Base-by-base conservation (phyloP, 176 grass and related monocot species). In the Hyparrhenia diplandra region DNA sequence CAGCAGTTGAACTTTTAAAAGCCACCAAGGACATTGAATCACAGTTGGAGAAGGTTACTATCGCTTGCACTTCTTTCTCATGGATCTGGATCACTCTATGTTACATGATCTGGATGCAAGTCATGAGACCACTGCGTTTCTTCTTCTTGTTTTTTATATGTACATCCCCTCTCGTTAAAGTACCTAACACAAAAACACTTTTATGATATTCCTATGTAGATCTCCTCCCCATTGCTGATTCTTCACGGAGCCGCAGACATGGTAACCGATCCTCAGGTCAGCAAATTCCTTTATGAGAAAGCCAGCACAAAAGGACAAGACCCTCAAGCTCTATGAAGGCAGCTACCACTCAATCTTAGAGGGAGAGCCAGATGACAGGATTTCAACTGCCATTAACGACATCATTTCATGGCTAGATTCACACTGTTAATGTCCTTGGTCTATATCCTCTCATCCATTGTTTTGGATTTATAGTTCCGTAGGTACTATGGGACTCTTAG, bases 201-300 rank as follows among this genome's bases (percentile, higher is more conserved):
- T 18, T 74, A 66, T 69, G 37, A 31, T 5, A 11, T 52, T 23
- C 23, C 41, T 21, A 24, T 54, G 10, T 74, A 94, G 92, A 68
- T 98, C 57, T 93, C 69, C 34, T 84, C 92, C 31, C 96, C 96
- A 0, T 80, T 98, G 88, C 71, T 98, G 43, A 86, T 98, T 95
- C 96, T 98, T 79, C 96, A 98, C 37, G 96, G 96, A 86, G 90
- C 96, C 64, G 88, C 96, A 18, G 96, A 95, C 85, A 86, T 88
- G 88, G 95, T 98, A 47, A 98, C 96, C 6, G 96, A 98, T 69
- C 88, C 92, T 64, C 83, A 91, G 1, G 92, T 95, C 55, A 98
- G 96, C 69, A 79, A 89, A 52, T 98, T 86, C 59, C 82, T 95
- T 16, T 95, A 91, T 57, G 84, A 93, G 72, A 93, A 91, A 60